A percentile compares a stretch with the other conserved stretches of the same genome.
These are phyloP conservation scores for Gymnopus androsaceus DNA, from an alignment of 1,284 basidiomycete species.

Conservation along the genomic window DNA sequence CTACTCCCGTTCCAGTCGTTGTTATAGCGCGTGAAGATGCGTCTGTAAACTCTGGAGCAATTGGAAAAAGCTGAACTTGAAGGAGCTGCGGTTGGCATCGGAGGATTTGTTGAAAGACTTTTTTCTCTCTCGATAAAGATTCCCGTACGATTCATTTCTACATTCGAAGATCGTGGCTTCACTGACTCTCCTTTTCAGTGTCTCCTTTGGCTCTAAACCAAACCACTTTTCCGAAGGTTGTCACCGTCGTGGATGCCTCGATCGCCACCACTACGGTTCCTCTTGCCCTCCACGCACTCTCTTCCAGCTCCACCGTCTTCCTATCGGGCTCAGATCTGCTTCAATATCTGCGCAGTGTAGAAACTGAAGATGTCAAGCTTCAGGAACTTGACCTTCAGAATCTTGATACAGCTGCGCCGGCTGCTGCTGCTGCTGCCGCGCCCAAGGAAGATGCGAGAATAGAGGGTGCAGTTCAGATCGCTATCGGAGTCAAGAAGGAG, in stretches of 20 bases:
- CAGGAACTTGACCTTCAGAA: constrained; percentile 76
- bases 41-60: constrained; percentile 73
- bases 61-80: constrained; percentile 85
- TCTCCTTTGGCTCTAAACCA: constrained; percentile 76
- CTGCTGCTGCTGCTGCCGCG: constrained; percentile 38
- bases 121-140: constrained; percentile 83
- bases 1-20: constrained; percentile 82
- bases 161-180: constrained; percentile 1
- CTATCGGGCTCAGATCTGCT: constrained; percentile 76
- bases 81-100: constrained; percentile 87
- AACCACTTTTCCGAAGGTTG: constrained; percentile 74
- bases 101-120: constrained; percentile 88
- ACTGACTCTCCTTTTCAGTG: constrained; percentile 47
- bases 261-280: constrained; percentile 64
- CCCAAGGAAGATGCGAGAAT: constrained; percentile 77
- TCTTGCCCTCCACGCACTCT: constrained; percentile 77
- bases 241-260: constrained; percentile 77
- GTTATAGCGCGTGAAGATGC: constrained; percentile 85
- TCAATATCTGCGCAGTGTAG: constrained; percentile 71
- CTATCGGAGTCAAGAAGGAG: constrained; percentile 93
- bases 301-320: constrained; percentile 73
- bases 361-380: constrained; percentile 61
- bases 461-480: constrained; percentile 87
- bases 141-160: constrained; percentile 51
- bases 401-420: constrained; percentile 51